These are phyloP conservation scores for Aspergillus flavus DNA, from an alignment of 2,329 filamentous ascomycete genomes.

Conservation along the genomic window DNA sequence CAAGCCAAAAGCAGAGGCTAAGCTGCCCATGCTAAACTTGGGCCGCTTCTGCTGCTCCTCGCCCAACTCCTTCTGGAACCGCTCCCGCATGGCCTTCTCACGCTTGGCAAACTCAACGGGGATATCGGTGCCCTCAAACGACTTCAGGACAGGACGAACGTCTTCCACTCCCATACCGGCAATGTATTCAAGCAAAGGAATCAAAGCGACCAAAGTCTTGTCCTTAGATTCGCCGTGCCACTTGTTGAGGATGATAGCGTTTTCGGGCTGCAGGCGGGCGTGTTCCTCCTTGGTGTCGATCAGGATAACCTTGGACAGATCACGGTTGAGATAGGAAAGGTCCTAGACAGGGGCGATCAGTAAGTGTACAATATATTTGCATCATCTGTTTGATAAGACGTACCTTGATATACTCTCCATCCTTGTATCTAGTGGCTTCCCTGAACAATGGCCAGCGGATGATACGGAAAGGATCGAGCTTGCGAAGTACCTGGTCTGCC, in stretches of 20 bases:
- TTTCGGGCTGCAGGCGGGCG: conserved; percentile 89
- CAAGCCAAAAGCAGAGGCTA: conserved; percentile 75
- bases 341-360: conserved; percentile 59
- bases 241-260: conserved; percentile 86
- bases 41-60: conserved; percentile 67
- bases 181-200: conserved; percentile 97
- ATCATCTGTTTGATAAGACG: conserved; percentile 27
- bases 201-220: conserved; percentile 81
- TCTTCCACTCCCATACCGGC: conserved; percentile 91
- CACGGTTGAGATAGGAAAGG: conserved; percentile 94
- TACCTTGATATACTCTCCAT: conserved; percentile 95
- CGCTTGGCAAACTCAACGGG: conserved; percentile 86
- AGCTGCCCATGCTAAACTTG: conserved; percentile 63
- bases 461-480: conserved; percentile 92
- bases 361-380: not conserved
- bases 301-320: conserved; percentile 92
- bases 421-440: conserved; percentile 95
- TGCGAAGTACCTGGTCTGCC: conserved; percentile 85
- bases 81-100: conserved; percentile 80
- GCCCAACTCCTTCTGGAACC: conserved; percentile 78
- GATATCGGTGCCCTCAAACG: conserved; percentile 86
- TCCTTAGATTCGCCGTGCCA: conserved; percentile 86
- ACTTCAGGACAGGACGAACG: conserved; percentile 81
- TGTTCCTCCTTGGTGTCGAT: conserved; percentile 84
- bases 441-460: conserved; percentile 94